Evolutionary conservation across 305 asterid genomes (phyloP).

Genomic region (Lippia alba): DNA sequence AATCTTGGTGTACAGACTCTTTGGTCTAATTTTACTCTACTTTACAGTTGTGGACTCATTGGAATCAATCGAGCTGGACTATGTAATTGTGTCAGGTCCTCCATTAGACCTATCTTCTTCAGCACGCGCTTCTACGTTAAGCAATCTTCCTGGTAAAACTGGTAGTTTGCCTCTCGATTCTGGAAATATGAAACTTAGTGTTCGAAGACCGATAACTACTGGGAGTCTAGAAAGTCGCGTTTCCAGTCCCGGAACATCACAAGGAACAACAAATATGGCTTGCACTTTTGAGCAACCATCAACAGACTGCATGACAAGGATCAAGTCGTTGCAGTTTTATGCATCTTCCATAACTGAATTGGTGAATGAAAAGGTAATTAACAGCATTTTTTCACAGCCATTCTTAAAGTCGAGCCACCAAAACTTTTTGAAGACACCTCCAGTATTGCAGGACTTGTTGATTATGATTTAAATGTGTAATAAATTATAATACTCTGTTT

Average conservation of each 20-base stretch:
- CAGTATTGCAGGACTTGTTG: no score
- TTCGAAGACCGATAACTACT: slow-evolving; percentile 49
- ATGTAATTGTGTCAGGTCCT: slow-evolving; percentile 85
- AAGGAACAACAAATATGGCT: slow-evolving; percentile 56
- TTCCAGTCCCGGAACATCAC: slow-evolving; percentile 68
- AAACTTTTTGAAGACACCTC: background rate
- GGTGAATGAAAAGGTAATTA: slow-evolving; percentile 79
- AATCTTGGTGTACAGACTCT: slow-evolving; percentile 4
- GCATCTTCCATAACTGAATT: slow-evolving; percentile 76
- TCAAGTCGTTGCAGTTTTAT: slow-evolving; percentile 68
- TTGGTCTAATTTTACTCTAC: slow-evolving; percentile 39
- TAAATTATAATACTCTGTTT: no score
- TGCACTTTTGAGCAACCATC: slow-evolving; percentile 63
- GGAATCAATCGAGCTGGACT: slow-evolving; percentile 90
- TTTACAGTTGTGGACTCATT: slow-evolving; percentile 65
- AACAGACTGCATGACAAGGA: slow-evolving; percentile 69
- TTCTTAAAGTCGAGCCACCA: slow-evolving; percentile 16
- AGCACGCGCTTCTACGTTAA: slow-evolving; percentile 53
- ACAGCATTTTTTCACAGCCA: background rate
- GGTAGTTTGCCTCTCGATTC: slow-evolving; percentile 46
- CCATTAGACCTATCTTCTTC: slow-evolving; percentile 69
- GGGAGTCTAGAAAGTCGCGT: slow-evolving; percentile 57
- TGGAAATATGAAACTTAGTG: slow-evolving; percentile 50
- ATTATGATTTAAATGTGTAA: no score
- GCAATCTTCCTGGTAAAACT: slow-evolving; percentile 58